phyloP scores from a whole-genome alignment of 495 filamentous ascomycete species.

The Aspergillus olivimuriae region DNA sequence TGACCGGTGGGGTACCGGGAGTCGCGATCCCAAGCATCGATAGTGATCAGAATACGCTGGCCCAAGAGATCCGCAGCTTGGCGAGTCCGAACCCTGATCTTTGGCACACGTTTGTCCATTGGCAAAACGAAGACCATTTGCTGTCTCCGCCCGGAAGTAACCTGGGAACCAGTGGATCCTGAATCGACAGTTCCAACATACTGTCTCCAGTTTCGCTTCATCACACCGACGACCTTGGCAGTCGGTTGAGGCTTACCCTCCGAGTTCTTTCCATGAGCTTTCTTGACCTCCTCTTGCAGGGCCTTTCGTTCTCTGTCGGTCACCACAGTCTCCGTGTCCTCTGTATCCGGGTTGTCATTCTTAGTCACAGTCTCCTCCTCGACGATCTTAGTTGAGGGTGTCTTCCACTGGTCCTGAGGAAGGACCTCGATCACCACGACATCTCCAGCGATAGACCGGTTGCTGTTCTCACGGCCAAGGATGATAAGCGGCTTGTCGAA shows the following conservation, averaged over 20 bases:
- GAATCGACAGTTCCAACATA: conserved; percentile 94
- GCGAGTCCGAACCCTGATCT: conserved; percentile 85
- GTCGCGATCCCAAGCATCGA: conserved; percentile 91
- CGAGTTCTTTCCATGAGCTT: conserved; percentile 66
- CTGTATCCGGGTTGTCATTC: conserved; percentile 84
- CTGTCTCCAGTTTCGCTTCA: conserved; percentile 95
- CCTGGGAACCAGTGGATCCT: conserved; percentile 66
- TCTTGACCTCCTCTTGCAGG: conserved; percentile 84
- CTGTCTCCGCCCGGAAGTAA: conserved; percentile 68
- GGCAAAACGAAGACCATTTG: conserved; percentile 91
- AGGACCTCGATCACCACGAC: conserved; percentile 86
- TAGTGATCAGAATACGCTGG: conserved; percentile 88
- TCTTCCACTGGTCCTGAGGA: conserved; percentile 93
- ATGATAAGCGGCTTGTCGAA: conserved; percentile 86
- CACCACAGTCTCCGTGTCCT: conserved; percentile 68
- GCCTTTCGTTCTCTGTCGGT: conserved; percentile 80
- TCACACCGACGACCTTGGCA: conserved; percentile 83
- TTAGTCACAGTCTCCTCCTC: conserved; percentile 90
- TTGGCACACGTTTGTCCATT: conserved; percentile 96
- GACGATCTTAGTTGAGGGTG: conserved; percentile 87
- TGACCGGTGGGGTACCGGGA: conserved; percentile 90
- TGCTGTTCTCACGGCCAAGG: conserved; percentile 93
- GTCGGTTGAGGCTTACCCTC: conserved; percentile 87
- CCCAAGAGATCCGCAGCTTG: conserved; percentile 84
- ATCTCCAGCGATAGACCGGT: conserved; percentile 86